Percentiles rank a stretch among this genome's conserved stretches.
Conservation (phyloP, 23 red algal genomes). For the Agarophyton chilense region DNA sequence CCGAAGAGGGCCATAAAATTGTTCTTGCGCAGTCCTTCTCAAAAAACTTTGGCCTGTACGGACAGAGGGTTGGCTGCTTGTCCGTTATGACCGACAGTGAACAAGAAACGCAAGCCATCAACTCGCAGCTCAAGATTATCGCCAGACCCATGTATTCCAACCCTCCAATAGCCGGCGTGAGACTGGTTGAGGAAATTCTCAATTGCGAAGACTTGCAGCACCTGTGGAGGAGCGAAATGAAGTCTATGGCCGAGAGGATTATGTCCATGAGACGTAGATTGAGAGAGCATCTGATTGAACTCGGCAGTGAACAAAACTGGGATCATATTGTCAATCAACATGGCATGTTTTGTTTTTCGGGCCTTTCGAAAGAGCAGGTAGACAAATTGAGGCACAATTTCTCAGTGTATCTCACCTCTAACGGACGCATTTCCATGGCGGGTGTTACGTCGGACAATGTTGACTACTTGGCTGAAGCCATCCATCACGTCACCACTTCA, state of each 20-base stretch:
- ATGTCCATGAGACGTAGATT: constrained; percentile 72
- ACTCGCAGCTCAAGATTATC: constrained; percentile 84
- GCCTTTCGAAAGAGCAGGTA: constrained; percentile 72
- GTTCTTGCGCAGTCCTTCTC: constrained; percentile 81
- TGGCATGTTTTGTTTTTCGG: constrained; percentile 95
- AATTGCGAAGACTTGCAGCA: constrained; percentile 53
- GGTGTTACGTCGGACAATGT: constrained; percentile 85
- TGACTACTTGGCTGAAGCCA: constrained; percentile 73
- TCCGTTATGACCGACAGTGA: constrained; percentile 67
- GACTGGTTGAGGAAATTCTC: constrained; percentile 77
- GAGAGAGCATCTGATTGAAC: constrained; percentile 39
- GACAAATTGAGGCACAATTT: constrained; percentile 45
- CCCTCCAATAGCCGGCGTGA: constrained; percentile 74
- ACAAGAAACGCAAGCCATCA: constrained; percentile 61
- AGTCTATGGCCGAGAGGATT: constrained; percentile 84
- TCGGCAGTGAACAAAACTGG: constrained; percentile 71
- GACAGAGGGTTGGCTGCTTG: constrained; percentile 84
- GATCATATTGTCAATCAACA: constrained; percentile 83
- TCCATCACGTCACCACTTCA: constrained; percentile 75
- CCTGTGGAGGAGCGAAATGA: constrained; percentile 81
- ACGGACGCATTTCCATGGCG: constrained; percentile 92
- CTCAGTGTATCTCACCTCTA: constrained; percentile 80
- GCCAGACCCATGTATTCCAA: constrained; percentile 86
- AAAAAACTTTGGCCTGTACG: constrained; percentile 94
- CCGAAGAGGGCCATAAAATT: constrained; percentile 71